Evolutionary conservation across 805 yeast genomes (phyloP).

Genomic region (Candida schatavii): DNA sequence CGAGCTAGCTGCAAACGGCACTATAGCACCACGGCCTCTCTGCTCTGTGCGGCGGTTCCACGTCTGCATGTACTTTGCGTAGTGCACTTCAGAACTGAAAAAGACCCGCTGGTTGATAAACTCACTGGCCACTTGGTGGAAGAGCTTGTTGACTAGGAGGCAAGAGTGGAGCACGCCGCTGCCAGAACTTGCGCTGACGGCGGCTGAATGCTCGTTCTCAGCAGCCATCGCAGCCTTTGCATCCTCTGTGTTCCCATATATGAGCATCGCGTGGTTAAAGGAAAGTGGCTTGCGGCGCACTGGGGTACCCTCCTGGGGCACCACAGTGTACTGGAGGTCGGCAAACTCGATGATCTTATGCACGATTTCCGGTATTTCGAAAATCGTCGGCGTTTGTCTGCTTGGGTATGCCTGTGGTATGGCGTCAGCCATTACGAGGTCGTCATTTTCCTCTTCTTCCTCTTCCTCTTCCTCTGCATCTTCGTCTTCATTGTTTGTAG

Average conservation of each 20-base stretch:
- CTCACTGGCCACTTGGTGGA: constrained; percentile 56
- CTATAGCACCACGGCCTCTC: neutral
- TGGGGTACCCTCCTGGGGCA: constrained; percentile 64
- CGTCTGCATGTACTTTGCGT: constrained; percentile 37
- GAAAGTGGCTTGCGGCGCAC: constrained; percentile 67
- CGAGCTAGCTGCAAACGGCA: neutral
- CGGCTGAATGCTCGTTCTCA: constrained; percentile 6
- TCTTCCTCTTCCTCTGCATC: neutral
- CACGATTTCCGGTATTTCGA: constrained; percentile 75
- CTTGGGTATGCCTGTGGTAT: too few species aligned
- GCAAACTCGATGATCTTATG: constrained; percentile 56
- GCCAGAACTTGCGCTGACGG: constrained; percentile 7
- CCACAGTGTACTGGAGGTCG: constrained; percentile 46
- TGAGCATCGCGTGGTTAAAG: constrained; percentile 62
- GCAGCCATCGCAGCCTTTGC: constrained; percentile 45
- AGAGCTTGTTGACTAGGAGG: constrained; percentile 63
- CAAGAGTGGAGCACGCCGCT: constrained; percentile 51
- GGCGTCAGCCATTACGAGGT: too few species aligned
- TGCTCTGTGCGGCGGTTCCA: neutral
- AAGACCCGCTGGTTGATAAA: constrained; percentile 54
- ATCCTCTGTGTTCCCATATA: constrained; percentile 52
- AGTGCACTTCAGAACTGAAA: constrained; percentile 49
- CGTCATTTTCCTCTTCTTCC: neutral
- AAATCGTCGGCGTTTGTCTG: constrained; percentile 43
- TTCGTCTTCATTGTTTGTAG: too few species aligned